A percentile compares a stretch with the other conserved stretches of the same genome.
phyloP scores from a whole-genome alignment of 345 rosid species.

The Gossypium stocksii region DNA sequence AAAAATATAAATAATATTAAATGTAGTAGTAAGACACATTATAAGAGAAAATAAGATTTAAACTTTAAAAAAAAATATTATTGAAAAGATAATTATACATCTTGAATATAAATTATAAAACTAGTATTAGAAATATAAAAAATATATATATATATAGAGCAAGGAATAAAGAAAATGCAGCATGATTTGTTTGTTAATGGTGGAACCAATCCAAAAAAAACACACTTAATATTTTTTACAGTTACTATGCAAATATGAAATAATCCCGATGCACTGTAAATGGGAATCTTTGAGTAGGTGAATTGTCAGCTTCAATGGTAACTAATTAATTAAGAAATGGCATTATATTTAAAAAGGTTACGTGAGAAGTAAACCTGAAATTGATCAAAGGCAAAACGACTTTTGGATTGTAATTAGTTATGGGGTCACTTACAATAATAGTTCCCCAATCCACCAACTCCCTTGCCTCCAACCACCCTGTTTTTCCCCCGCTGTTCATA shows the following conservation, averaged over 20 bases:
- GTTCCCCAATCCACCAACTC: slow-evolving; percentile 34
- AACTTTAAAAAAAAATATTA: too few relatives aligned
- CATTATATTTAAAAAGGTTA: slow-evolving; percentile 20
- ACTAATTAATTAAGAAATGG: slow-evolving; percentile 7
- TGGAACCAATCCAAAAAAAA: not conserved
- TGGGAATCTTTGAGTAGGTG: not conserved
- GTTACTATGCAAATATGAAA: not conserved
- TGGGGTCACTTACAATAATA: slow-evolving; percentile 42
- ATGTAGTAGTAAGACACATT: fast-evolving
- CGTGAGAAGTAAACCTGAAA: slow-evolving; percentile 29
- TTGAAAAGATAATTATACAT: fast-evolving
- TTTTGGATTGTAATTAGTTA: slow-evolving; percentile 64
- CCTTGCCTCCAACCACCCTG: not conserved
- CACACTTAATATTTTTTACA: not conserved
- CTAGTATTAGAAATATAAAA: too few relatives aligned
- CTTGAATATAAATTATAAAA: too few relatives aligned
- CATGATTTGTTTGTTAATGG: not conserved
- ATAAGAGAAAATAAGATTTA: too few relatives aligned
- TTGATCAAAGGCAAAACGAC: slow-evolving; percentile 64
- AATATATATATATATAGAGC: too few relatives aligned
- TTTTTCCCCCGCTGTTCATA: slow-evolving; percentile 21
- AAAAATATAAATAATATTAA: too few relatives aligned
- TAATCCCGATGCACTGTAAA: not conserved
- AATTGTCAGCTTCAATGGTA: slow-evolving; percentile 8
- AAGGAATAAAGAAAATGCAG: not conserved